Evolutionary conservation across 1,284 basidiomycete genomes (phyloP).

Genomic region (Ganoderma leucocontextum): DNA sequence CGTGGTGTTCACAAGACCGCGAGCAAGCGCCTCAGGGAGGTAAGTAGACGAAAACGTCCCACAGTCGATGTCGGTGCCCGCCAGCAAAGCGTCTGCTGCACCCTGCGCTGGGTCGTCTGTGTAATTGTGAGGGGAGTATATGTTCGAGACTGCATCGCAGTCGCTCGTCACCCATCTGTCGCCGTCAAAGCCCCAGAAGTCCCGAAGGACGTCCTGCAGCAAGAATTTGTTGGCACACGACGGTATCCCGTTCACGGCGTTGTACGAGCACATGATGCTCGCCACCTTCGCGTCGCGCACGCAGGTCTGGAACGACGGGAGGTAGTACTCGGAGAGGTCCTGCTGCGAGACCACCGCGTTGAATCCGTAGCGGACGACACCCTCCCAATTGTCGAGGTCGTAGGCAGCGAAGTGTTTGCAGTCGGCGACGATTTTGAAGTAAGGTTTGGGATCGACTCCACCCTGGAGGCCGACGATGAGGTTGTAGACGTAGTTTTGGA

Average conservation of each 20-base stretch:
- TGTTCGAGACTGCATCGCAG: conserved; percentile 52
- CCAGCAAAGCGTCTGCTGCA: conserved; percentile 57
- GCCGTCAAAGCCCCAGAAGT: conserved; percentile 58
- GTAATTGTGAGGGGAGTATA: conserved; percentile 58
- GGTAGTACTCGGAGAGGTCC: conserved; percentile 62
- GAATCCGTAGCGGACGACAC: conserved; percentile 55
- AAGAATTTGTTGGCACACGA: conserved; percentile 61
- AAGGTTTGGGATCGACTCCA: conserved; percentile 58
- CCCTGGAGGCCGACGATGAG: conserved; percentile 63
- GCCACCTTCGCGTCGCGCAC: conserved; percentile 65
- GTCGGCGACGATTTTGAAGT: conserved; percentile 59
- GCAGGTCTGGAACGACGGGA: conserved; percentile 62
- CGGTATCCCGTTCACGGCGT: conserved; percentile 65
- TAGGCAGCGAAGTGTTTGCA: conserved; percentile 69
- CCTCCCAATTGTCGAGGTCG: conserved; percentile 63
- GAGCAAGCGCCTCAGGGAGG: conserved; percentile 56
- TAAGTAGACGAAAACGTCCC: conserved; percentile 55
- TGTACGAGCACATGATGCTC: conserved; percentile 68
- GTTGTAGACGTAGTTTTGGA: conserved; percentile 60
- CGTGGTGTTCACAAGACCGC: conserved; percentile 52
- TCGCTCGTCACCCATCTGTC: conserved; percentile 60
- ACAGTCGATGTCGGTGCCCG: conserved; percentile 65
- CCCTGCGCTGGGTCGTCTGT: conserved; percentile 53
- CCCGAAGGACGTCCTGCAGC: conserved; percentile 59
- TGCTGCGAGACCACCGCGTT: conserved; percentile 62